Conservation (phyloP, 1,284 basidiomycete species). For the Pholiota adiposa region DNA sequence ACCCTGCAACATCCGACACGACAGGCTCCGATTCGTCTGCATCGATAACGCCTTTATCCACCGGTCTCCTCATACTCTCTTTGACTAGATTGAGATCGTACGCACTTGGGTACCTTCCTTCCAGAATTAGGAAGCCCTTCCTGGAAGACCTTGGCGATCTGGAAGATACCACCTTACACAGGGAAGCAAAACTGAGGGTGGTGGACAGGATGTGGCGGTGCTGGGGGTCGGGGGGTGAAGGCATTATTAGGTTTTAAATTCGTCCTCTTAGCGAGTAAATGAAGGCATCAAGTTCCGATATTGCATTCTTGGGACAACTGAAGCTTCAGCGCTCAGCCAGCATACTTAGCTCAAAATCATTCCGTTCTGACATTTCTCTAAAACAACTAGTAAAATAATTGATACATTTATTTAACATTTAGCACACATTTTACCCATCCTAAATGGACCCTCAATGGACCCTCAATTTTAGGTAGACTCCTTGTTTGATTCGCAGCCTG, state of each 20-base stretch:
- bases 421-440: neutral
- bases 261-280: too few species aligned
- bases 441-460: too few species aligned
- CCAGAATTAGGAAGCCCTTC: constrained; percentile 68
- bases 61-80: constrained; percentile 77
- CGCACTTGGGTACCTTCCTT: constrained; percentile 50
- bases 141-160: constrained; percentile 86
- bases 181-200: constrained; percentile 75
- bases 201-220: constrained; percentile 92
- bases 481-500: neutral
- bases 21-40: neutral
- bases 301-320: too few species aligned
- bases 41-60: constrained; percentile 57
- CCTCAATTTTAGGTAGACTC: neutral
- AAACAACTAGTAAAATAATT: neutral
- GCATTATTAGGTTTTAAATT: constrained; percentile 8
- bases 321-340: too few species aligned
- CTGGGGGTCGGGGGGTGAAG: constrained; percentile 66
- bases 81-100: constrained; percentile 70
- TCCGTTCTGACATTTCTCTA: too few species aligned
- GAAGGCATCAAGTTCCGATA: too few species aligned
- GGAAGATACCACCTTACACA: constrained; percentile 72
- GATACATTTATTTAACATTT: neutral
- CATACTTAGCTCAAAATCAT: too few species aligned
- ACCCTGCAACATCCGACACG: constrained; percentile 33